phyloP scores from a whole-genome alignment of 2,329 filamentous ascomycete genomes.

The Colletotrichum sp. region DNA sequence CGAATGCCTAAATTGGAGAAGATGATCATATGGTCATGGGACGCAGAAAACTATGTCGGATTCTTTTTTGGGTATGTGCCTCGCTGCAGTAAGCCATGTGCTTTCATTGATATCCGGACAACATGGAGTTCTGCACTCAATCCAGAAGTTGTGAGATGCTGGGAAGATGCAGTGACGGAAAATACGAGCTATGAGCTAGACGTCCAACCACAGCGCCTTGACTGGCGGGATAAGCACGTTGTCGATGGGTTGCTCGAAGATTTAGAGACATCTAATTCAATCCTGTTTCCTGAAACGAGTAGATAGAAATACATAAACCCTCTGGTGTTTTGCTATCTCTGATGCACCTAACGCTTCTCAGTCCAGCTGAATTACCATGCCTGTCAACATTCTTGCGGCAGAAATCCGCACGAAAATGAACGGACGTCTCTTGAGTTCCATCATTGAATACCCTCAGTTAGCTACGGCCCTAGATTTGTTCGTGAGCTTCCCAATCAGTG shows the following conservation, averaged over 20 bases:
- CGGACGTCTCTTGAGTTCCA: not conserved
- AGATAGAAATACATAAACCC: not conserved
- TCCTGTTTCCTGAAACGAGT: not conserved
- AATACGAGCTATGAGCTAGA: not conserved
- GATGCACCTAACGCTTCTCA: rapidly evolving
- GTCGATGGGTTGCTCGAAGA: not conserved
- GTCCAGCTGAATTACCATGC: not conserved
- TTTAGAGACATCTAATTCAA: not conserved
- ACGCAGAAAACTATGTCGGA: not conserved
- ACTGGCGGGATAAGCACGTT: not conserved
- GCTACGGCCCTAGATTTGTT: not conserved
- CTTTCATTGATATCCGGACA: not conserved
- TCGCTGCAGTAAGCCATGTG: not conserved
- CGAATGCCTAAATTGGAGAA: not conserved
- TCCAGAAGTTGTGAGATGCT: not conserved
- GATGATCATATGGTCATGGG: not conserved
- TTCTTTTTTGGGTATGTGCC: not conserved
- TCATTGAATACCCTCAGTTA: not conserved
- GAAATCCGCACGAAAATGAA: not conserved
- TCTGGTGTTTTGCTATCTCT: not conserved
- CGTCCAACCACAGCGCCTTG: not conserved
- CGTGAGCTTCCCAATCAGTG: not conserved
- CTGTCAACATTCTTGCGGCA: not conserved
- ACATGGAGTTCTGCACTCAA: not conserved
- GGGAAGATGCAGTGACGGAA: not conserved